Percentiles rank a stretch among this genome's conserved stretches.
Conservation (phyloP, 495 filamentous ascomycete genomes). For the Penicillium waksmanii region DNA sequence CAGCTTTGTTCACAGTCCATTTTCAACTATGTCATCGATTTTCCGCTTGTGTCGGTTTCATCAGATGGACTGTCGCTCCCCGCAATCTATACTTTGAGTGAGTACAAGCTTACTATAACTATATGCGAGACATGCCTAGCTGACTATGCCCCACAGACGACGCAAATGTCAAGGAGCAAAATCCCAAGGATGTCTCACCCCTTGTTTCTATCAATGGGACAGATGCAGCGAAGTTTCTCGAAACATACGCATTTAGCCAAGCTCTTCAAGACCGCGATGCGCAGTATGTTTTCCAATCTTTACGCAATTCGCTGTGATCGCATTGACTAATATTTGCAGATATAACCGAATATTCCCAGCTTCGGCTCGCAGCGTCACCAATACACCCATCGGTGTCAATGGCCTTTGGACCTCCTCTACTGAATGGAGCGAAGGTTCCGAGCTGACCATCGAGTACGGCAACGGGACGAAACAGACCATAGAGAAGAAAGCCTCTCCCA, state of each 20-base stretch:
- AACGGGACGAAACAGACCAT: conserved; percentile 28
- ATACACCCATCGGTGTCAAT: conserved; percentile 22
- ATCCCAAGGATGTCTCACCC: conserved; percentile 25
- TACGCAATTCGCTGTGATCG: background rate
- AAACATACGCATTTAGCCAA: conserved; percentile 21
- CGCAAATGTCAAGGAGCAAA: conserved; percentile 21
- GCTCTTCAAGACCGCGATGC: conserved; percentile 44
- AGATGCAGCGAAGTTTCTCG: conserved; percentile 30
- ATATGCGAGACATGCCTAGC: background rate
- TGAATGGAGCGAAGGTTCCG: conserved; percentile 29
- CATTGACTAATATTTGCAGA: conserved; percentile 14
- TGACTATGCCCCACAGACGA: conserved; percentile 21
- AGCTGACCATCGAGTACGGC: conserved; percentile 21
- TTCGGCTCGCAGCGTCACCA: conserved; percentile 27
- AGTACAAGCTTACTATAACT: background rate
- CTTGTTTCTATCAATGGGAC: conserved; percentile 40
- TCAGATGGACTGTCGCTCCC: conserved; percentile 40
- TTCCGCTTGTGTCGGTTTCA: conserved; percentile 42
- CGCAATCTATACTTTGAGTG: conserved; percentile 36
- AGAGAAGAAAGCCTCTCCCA: conserved; percentile 24
- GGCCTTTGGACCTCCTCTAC: conserved; percentile 29
- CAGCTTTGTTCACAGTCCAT: conserved; percentile 34
- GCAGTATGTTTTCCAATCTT: conserved; percentile 26
- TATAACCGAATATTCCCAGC: conserved; percentile 34
- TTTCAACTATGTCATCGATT: conserved; percentile 25